Conservation (phyloP, 768 basidiomycete species). For the Leccinum disarticulatum region DNA sequence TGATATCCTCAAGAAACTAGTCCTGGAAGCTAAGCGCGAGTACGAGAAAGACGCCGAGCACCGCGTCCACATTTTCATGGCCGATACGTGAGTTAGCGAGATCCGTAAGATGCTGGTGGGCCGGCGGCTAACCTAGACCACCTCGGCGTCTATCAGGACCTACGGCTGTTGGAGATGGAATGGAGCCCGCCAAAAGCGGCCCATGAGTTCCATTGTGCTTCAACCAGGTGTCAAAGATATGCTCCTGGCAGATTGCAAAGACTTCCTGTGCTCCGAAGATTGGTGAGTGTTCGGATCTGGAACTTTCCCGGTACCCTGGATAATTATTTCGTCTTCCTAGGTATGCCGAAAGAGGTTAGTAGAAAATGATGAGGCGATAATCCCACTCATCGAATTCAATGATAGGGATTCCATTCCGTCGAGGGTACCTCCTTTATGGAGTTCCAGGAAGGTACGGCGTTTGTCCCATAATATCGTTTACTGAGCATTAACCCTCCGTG, state of each 20-base stretch:
- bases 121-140: neutral
- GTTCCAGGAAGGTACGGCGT: constrained; percentile 73
- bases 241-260: constrained; percentile 83
- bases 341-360: constrained; percentile 87
- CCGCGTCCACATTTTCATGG: constrained; percentile 86
- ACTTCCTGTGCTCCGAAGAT: constrained; percentile 81
- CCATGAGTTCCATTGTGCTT: constrained; percentile 90
- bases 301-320: constrained; percentile 20
- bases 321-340: constrained; percentile 38
- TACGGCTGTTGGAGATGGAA: constrained; percentile 87
- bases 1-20: constrained; percentile 82
- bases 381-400: constrained; percentile 19
- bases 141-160: constrained; percentile 40
- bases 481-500: constrained; percentile 15
- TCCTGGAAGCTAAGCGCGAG: constrained; percentile 82
- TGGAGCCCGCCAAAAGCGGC: constrained; percentile 83
- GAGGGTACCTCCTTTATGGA: constrained; percentile 82
- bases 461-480: constrained; percentile 2
- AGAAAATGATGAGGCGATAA: constrained; percentile 17
- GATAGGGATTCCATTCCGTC: constrained; percentile 81
- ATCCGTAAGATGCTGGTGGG: constrained; percentile 7
- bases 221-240: constrained; percentile 91
- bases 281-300: constrained; percentile 53
- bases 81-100: constrained; percentile 68
- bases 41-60: constrained; percentile 92